phyloP scores from a whole-genome alignment of 306 rosid species.

The Medicago truncatula region DNA sequence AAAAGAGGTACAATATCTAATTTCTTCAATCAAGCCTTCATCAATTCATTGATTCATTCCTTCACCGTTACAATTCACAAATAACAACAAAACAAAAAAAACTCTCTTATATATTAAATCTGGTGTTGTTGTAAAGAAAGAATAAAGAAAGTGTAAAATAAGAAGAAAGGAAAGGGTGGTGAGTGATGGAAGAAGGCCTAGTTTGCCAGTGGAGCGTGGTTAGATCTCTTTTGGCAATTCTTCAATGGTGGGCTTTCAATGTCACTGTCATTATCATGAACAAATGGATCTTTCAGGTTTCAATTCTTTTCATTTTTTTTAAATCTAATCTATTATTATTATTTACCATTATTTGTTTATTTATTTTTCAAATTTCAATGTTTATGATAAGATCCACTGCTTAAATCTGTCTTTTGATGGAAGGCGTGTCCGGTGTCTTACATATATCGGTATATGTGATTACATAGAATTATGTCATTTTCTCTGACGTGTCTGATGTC shows the following conservation, averaged over 20 bases:
- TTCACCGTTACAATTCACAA: background rate
- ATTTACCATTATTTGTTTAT: background rate
- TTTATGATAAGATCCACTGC: slow-evolving; percentile 13
- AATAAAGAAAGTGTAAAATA: background rate
- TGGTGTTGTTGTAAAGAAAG: background rate
- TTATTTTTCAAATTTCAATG: background rate
- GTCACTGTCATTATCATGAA: slow-evolving; percentile 89
- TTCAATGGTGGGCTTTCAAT: slow-evolving; percentile 97
- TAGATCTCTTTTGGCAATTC: slow-evolving; percentile 85
- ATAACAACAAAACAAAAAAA: background rate
- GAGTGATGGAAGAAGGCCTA: slow-evolving; percentile 75
- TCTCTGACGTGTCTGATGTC: no score
- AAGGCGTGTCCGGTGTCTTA: no score
- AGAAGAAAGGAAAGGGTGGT: background rate
- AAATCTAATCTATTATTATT: background rate
- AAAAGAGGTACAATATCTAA: background rate
- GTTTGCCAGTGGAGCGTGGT: slow-evolving; percentile 77
- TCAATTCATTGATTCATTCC: background rate
- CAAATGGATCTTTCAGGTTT: slow-evolving; percentile 98
- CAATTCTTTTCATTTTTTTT: background rate
- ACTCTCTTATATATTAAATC: background rate
- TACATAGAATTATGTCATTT: no score
- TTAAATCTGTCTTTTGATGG: background rate
- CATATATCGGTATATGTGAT: no score
- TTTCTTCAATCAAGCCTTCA: background rate